These are phyloP conservation scores for Pseudogymnoascus verrucosus DNA, from an alignment of 2,329 filamentous ascomycete species.

Conservation along the genomic window DNA sequence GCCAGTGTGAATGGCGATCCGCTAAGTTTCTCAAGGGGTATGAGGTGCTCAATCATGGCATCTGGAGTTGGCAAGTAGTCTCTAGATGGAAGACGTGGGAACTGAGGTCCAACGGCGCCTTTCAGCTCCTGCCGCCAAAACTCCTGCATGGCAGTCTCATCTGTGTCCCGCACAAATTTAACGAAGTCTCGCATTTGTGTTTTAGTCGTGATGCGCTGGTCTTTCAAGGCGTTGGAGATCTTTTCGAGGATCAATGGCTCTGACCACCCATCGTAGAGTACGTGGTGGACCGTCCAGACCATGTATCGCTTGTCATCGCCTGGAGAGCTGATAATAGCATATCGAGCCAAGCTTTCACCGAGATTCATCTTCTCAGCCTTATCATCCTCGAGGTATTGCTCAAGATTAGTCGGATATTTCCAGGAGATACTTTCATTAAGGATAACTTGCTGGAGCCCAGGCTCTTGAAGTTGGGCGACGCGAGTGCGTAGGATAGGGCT, in stretches of 20 bases:
- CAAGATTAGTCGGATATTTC: constrained; percentile 17
- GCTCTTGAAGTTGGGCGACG: constrained; percentile 26
- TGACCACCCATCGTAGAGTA: constrained; percentile 49
- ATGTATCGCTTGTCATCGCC: constrained; percentile 31
- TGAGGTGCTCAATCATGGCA: constrained; percentile 36
- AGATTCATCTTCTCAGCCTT: constrained; percentile 22
- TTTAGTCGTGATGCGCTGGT: constrained; percentile 19
- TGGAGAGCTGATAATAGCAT: constrained; percentile 16
- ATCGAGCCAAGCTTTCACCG: constrained; percentile 18
- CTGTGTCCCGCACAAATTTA: constrained; percentile 36
- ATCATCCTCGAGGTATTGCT: constrained; percentile 19
- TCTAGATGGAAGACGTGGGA: constrained; percentile 39
- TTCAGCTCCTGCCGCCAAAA: constrained; percentile 41
- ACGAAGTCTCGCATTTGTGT: constrained; percentile 40
- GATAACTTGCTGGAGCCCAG: constrained; percentile 21
- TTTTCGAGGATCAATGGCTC: constrained; percentile 25
- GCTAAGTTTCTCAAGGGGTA: constrained; percentile 12
- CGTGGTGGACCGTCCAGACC: constrained; percentile 49
- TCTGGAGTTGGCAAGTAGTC: constrained; percentile 38
- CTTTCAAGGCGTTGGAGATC: constrained; percentile 20
- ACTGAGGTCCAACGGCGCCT: constrained; percentile 39
- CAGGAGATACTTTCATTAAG: constrained; percentile 18
- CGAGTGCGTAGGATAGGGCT: constrained; percentile 30
- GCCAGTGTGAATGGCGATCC: constrained; percentile 17
- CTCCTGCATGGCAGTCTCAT: constrained; percentile 32